phyloP scores from a whole-genome alignment of 2,329 filamentous ascomycete species.

The Nemania diffusa region DNA sequence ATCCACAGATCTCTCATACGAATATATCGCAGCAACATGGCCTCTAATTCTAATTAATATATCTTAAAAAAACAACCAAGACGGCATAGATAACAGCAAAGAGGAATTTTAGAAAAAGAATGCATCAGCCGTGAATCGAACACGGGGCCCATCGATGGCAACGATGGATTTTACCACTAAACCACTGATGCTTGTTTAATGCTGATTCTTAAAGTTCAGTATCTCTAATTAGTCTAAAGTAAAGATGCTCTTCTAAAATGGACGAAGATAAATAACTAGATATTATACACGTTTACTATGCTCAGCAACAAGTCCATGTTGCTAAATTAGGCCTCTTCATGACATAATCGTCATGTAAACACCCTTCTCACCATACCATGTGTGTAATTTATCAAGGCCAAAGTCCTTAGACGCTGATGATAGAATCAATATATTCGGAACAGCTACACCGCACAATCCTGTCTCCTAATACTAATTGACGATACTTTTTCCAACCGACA shows the following conservation, averaged over 20 bases:
- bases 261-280: not conserved
- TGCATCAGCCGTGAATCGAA: constrained; percentile 58
- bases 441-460: constrained; percentile 1
- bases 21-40: too few species aligned
- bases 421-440: constrained; percentile 15
- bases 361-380: constrained; percentile 2
- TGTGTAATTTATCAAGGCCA: not conserved
- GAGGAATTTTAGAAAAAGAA: not conserved
- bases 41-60: too few species aligned
- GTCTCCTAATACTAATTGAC: constrained; percentile 16
- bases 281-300: not conserved
- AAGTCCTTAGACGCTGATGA: not conserved
- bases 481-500: constrained; percentile 30
- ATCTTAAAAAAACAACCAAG: too few species aligned
- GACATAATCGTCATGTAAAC: not conserved
- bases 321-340: constrained; percentile 1
- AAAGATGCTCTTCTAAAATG: not conserved
- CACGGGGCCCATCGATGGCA: constrained; percentile 63
- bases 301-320: constrained; percentile 10
- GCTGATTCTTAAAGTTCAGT: too few species aligned
- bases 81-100: too few species aligned
- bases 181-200: constrained; percentile 53
- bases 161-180: constrained; percentile 66
- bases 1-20: too few species aligned
- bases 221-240: not conserved